Evolutionary conservation across 106 monocot species (phyloP).

Genomic region (Posidonia australis): DNA sequence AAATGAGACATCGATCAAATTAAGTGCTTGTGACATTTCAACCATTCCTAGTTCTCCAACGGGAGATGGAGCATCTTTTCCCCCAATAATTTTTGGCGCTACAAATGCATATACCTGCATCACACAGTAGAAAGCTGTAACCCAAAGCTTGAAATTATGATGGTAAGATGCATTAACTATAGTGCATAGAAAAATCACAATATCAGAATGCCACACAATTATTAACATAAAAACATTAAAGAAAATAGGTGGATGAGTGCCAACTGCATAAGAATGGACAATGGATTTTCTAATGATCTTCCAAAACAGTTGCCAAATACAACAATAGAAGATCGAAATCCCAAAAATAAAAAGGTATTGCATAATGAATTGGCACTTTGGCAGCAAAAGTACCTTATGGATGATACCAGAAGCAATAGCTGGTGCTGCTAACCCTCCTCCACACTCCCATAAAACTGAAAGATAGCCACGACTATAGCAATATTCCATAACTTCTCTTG

Average conservation of each 20-base stretch:
- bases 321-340: neutral
- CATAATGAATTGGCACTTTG: neutral
- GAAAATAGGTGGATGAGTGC: too few species aligned
- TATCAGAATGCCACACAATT: too few species aligned
- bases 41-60: constrained; percentile 94
- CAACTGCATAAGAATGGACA: too few species aligned
- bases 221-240: too few species aligned
- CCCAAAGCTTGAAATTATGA: too few species aligned
- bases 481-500: constrained; percentile 87
- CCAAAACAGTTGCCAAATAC: neutral
- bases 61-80: constrained; percentile 76
- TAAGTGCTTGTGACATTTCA: constrained; percentile 89
- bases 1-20: constrained; percentile 68
- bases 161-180: too few species aligned
- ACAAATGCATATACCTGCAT: constrained; percentile 88
- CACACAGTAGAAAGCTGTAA: neutral
- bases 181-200: too few species aligned
- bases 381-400: constrained; percentile 57
- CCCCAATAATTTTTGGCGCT: constrained; percentile 97
- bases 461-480: constrained; percentile 84
- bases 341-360: neutral
- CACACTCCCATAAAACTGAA: constrained; percentile 91
- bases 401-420: constrained; percentile 83
- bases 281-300: too few species aligned
- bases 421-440: constrained; percentile 71